Conservation (phyloP, 352 stramenopile species). For the Phytophthora melonis region DNA sequence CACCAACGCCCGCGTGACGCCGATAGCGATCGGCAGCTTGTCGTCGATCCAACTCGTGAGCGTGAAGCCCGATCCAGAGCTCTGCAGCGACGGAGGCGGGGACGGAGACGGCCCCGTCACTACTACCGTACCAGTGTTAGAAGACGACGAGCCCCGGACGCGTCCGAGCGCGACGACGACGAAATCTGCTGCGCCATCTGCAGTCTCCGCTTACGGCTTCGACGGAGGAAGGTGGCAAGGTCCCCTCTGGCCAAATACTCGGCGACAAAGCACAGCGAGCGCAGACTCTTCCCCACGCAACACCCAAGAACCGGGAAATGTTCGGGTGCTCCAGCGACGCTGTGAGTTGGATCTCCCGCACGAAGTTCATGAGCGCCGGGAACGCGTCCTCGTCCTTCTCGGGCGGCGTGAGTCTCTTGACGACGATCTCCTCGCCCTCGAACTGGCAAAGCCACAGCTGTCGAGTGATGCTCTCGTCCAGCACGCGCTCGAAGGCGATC, state of each 20-base stretch:
- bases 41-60: slow-evolving; percentile 35
- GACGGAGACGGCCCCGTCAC: slow-evolving; percentile 7
- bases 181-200: slow-evolving; percentile 24
- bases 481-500: slow-evolving; percentile 45
- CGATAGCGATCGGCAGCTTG: slow-evolving; percentile 36
- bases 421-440: slow-evolving; percentile 50
- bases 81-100: slow-evolving; percentile 26
- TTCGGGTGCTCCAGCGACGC: slow-evolving; percentile 63
- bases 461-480: slow-evolving; percentile 23
- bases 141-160: slow-evolving; percentile 10
- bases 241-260: slow-evolving; percentile 33
- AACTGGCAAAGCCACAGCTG: slow-evolving; percentile 50
- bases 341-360: slow-evolving; percentile 73
- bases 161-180: slow-evolving; percentile 28
- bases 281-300: slow-evolving; percentile 48
- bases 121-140: not conserved
- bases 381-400: slow-evolving; percentile 18
- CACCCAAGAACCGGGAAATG: slow-evolving; percentile 68
- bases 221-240: slow-evolving; percentile 27
- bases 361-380: slow-evolving; percentile 47
- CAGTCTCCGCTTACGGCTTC: slow-evolving; percentile 23
- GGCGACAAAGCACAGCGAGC: slow-evolving; percentile 30
- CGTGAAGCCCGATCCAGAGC: slow-evolving; percentile 27
- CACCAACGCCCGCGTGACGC: slow-evolving; percentile 26
- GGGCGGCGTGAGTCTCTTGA: slow-evolving; percentile 39